Base-by-base conservation (phyloP, 306 rosid species). In the Acacia acuminata region DNA sequence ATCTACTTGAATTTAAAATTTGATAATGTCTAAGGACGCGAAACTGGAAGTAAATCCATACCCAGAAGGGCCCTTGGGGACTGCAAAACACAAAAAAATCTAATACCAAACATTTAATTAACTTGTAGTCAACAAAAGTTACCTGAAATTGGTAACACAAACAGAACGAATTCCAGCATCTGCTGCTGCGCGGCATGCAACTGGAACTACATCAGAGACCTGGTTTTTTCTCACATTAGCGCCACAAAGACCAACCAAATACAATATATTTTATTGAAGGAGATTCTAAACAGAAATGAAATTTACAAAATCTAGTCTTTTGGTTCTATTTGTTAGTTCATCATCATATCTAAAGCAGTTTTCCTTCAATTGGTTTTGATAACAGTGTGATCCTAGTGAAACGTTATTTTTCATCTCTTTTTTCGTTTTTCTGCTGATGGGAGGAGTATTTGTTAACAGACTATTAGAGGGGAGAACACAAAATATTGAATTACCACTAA, bases 121-220 rank as follows among this genome's bases (percentile, higher is more conserved):
- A 71, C 32, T 22, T 44, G 36, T 2, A 56, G 44, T 76, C 43
- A 47, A 24, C 27, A 76, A 4, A 30, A 61, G 42, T 76, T 83
- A 94, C 99, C 98, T 96, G 82, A 96, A 94, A 91, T 96, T 94
- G 43, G 99, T 94, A 79, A 91, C 97, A 82, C 99, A 96, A 77
- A 96, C 95, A 74, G 99, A 92, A 36, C 97, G 97, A 85, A 96
- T 96, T 78, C 98, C 98, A 74, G 99, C 98, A 86, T 96, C 94
- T 32, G 98, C 98, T 32, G 98, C 99, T 3, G 99, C 99, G 50
- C 94, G 97, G 71, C 98, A 96, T 15, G 97, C 98, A 70, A 96
- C 97, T 5, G 99, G 99, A 78, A 94, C 99, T 83, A 96, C 98
- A 89, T 96, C 99, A 0, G 98, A 94, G 55, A 94, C 94, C 99